Conservation (phyloP, 148 eudicot species). For the Amaranthus cruentus region DNA sequence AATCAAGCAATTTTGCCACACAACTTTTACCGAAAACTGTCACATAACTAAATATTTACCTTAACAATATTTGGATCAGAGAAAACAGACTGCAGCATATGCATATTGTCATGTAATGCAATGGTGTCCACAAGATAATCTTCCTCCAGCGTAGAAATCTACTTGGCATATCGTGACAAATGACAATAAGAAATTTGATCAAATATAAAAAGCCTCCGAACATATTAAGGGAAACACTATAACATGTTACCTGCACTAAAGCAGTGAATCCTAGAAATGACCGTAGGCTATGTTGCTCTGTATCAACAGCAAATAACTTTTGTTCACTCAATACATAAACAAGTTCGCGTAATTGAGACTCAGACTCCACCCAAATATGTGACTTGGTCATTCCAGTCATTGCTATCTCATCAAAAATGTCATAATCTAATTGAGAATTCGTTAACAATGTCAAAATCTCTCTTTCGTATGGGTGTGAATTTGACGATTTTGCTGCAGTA, state of each 20-base stretch:
- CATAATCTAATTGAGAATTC: constrained; percentile 33
- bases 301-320: constrained; percentile 78
- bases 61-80: constrained; percentile 77
- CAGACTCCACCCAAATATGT: constrained; percentile 71
- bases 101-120: constrained; percentile 74
- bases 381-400: constrained; percentile 37
- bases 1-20: not conserved
- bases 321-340: constrained; percentile 57
- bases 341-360: constrained; percentile 57
- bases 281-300: constrained; percentile 90
- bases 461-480: constrained; percentile 62
- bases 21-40: not conserved
- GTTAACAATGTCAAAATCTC: constrained; percentile 53
- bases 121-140: constrained; percentile 91
- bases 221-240: not conserved
- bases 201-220: not conserved
- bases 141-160: constrained; percentile 73
- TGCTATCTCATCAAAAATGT: constrained; percentile 31
- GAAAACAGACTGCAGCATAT: constrained; percentile 68
- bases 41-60: constrained; percentile 35
- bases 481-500: constrained; percentile 34
- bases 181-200: not conserved
- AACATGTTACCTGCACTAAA: constrained; percentile 62
- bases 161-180: constrained; percentile 3
- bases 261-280: constrained; percentile 90